Evolutionary conservation across 169 alveolate species (phyloP), one percentile per base, ranked within the genome.

Genomic region (Theileria annulata): DNA sequence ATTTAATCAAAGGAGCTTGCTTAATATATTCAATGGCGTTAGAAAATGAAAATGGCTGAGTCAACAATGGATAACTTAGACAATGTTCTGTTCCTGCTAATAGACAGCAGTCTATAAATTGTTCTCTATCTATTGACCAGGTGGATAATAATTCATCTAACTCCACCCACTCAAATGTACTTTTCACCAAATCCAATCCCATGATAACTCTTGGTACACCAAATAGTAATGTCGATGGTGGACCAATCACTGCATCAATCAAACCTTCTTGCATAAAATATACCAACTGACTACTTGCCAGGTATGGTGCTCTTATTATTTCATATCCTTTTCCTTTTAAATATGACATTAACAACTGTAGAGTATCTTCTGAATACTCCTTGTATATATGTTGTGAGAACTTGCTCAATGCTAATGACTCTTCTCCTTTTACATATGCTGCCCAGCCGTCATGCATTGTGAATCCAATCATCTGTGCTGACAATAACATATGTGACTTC

Each of bases 81-180:
- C 92, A 90, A 51, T 90, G 89, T 67, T 90, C 94, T 9, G 94
- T 90, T 21, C 94, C 94, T 19, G 94, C 92, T 59, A 90, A 48
- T 48, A 90, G 37, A 33, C 93, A 86, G 0, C 86, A 88, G 76
- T 90, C 92, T 9, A 87, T 74, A 27, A 90, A 71, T 62, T 90
- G 94, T 12, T 85, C 87, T 27, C 56, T 75, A 30, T 76, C 84
- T 49, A 90, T 51, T 27, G 81, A 88, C 90, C 82, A 70, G 9
- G 49, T 33, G 33, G 79, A 51, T 49, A 90, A 72, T 31, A 90
- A 79, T 56, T 69, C 77, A 30, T 19, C n/a, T 71, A 90, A 75
- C 67, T 82, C 85, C 51, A 76, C 77, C 89, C 85, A 75, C 47
- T 75, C 85, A 67, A 75, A 82, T n/a, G 77, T 17, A 0, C 33